Conservation (phyloP, 345 rosid genomes). For the Linum trigynum region DNA sequence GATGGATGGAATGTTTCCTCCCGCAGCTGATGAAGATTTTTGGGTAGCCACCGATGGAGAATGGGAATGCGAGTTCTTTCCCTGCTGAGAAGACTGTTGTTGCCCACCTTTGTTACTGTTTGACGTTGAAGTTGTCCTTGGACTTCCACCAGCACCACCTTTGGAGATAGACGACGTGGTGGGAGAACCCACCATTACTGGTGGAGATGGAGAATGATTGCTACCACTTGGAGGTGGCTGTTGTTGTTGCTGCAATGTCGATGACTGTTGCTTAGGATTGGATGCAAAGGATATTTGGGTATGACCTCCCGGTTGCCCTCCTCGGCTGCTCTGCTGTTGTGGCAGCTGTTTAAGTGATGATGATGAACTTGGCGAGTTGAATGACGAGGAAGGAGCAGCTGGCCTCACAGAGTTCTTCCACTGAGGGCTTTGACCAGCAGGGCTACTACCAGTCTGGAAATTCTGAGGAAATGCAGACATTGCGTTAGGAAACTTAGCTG, state of each 20-base stretch:
- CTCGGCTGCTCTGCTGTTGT: conserved; percentile 49
- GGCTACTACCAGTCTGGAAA: conserved; percentile 51
- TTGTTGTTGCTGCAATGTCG: conserved; percentile 41
- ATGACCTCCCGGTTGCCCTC: conserved; percentile 46
- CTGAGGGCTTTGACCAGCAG: conserved; percentile 53
- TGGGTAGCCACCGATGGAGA: conserved; percentile 39
- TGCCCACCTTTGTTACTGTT: conserved; percentile 61
- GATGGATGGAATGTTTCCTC: conserved; percentile 50
- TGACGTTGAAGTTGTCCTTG: conserved; percentile 60
- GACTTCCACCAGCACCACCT: conserved; percentile 72
- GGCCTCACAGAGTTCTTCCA: conserved; percentile 76
- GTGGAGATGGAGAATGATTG: conserved; percentile 60
- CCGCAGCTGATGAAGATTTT: conserved; percentile 55
- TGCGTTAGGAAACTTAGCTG: conserved; percentile 52
- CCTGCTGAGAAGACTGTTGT: conserved; percentile 54
- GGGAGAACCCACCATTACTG: conserved; percentile 65
- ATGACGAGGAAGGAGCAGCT: conserved; percentile 41
- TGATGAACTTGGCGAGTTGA: conserved; percentile 31
- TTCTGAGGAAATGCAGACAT: conserved; percentile 56
- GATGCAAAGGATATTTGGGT: conserved; percentile 72
- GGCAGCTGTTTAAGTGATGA: conserved; percentile 47
- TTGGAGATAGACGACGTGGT: conserved; percentile 75
- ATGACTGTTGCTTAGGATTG: conserved; percentile 41
- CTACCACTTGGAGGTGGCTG: conserved; percentile 37
- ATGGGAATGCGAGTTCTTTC: conserved; percentile 27